Evolutionary conservation across 495 filamentous ascomycete species (phyloP), one percentile per base, ranked within the genome.

Genomic region (Melanomma pulvis-pyrius): DNA sequence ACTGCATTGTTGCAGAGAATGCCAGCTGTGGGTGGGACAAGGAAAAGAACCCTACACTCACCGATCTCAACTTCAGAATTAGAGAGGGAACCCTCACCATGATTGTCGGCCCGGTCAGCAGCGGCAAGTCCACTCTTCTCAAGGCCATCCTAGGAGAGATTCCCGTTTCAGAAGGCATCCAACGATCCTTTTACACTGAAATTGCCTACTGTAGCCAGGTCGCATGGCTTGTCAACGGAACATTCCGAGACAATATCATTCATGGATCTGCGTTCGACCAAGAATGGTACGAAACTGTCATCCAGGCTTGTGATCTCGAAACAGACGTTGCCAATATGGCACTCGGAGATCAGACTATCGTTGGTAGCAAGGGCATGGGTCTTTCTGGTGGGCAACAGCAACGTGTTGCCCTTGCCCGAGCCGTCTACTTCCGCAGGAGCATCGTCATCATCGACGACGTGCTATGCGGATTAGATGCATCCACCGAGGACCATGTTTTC

Each of bases 101-200:
- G 68, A 67, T 89, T 15, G 75, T 87, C 47, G 87, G 87, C 15
- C 83, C 86, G 2, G 83, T 86, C 7, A 85, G 85, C 6, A 84
- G 79, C 49, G 87, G 87, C 6, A 89, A 89, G 62, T 82, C 83
- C 2, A 84, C 83, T 1, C 61, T 90, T 12, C 71, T 90, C 24
- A 83, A 82, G 49, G 80, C 81, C 7, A 62, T 90, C 17, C 78
- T 88, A 0, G 84, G 86, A 22, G 86, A 90, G 65, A 74, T 83
- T 1, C 77, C 79, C 22, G 70, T 77, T 32, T 32, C 26, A 1
- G 36, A 59, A 36, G 63, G 63, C 1, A 75, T 65, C 56, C 81
- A 64, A 79, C 73, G 80, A 71, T 24, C 79, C 79, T 0, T 84
- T 46, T 63, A 67, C 15, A 73, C 64, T 19, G 74, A 72, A 54